phyloP scores from a whole-genome alignment of 78 protist species.

The Reticulomyxa filosa region DNA sequence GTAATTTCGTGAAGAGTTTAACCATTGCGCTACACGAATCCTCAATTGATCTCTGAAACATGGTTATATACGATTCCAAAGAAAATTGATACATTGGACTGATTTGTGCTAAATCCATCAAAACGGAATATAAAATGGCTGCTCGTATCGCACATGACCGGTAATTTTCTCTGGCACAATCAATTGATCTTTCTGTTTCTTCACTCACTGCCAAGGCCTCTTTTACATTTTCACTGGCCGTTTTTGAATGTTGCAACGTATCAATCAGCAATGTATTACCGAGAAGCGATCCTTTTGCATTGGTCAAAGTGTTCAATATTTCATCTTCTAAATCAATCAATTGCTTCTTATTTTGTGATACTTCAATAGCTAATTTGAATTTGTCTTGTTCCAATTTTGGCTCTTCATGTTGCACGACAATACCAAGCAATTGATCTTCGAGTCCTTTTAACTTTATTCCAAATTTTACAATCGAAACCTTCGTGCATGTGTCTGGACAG shows the following conservation, averaged over 20 bases:
- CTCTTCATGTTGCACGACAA: slow-evolving; percentile 51
- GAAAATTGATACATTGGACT: slow-evolving; percentile 77
- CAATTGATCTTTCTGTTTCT: slow-evolving; percentile 13
- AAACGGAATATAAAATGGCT: slow-evolving; percentile 52
- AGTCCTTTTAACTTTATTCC: slow-evolving; percentile 61
- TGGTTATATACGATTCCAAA: slow-evolving; percentile 39
- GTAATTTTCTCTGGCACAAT: slow-evolving; percentile 25
- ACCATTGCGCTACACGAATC: not conserved
- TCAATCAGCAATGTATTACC: slow-evolving; percentile 35
- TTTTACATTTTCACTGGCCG: slow-evolving; percentile 1
- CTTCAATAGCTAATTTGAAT: slow-evolving; percentile 28
- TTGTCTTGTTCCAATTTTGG: slow-evolving; percentile 61
- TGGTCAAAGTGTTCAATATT: slow-evolving; percentile 36
- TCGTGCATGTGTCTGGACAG: slow-evolving; percentile 60
- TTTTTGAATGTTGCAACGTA: slow-evolving; percentile 11
- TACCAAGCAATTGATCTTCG: slow-evolving; percentile 63
- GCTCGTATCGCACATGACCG: slow-evolving; percentile 54
- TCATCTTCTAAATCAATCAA: slow-evolving; percentile 56
- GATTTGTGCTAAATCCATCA: slow-evolving; percentile 41
- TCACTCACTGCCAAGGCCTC: slow-evolving; percentile 32
- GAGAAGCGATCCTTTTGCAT: slow-evolving; percentile 28
- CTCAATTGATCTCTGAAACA: slow-evolving; percentile 29
- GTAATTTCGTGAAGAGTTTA: too few relatives aligned
- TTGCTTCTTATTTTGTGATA: slow-evolving; percentile 27
- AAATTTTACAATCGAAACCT: slow-evolving; percentile 62